A percentile compares a stretch with the other conserved stretches of the same genome.
These are phyloP conservation scores for Bipolaris bicolor DNA, from an alignment of 2,329 filamentous ascomycete species.

Conservation along the genomic window DNA sequence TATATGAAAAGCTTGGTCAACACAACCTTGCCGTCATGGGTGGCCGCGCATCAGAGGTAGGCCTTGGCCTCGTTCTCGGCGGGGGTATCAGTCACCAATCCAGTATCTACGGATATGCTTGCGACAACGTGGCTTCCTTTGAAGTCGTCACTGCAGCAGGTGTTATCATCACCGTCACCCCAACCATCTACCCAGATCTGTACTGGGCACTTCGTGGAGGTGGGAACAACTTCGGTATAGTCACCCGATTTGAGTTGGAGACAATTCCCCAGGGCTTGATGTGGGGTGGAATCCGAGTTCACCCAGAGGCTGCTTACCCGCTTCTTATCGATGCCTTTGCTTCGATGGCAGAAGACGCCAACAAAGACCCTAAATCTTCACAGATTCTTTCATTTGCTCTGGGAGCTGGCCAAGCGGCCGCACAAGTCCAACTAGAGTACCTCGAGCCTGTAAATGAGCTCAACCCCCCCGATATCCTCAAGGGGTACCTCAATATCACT, in stretches of 20 bases:
- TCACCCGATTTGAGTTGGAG: conserved; percentile 35
- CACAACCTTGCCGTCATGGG: conserved; percentile 37
- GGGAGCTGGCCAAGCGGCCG: conserved; percentile 21
- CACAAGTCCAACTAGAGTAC: conserved; percentile 27
- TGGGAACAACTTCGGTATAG: conserved; percentile 42
- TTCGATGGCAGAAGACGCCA: conserved; percentile 18
- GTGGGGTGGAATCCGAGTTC: conserved; percentile 20
- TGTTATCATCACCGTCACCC: conserved; percentile 39
- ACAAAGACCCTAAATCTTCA: conserved; percentile 31
- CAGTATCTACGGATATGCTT: conserved; percentile 28
- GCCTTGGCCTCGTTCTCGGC: conserved; percentile 41
- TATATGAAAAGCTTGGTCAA: conserved; percentile 38
- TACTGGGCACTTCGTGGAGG: conserved; percentile 47
- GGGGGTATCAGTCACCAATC: conserved; percentile 32
- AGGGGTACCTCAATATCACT: conserved; percentile 28
- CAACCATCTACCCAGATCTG: conserved; percentile 42
- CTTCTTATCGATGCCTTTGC: conserved; percentile 9
- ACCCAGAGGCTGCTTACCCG: conserved; percentile 10
- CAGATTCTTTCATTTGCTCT: conserved; percentile 23
- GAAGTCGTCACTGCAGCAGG: conserved; percentile 48
- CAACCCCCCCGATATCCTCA: conserved; percentile 27
- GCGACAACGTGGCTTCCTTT: conserved; percentile 40
- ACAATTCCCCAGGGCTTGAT: conserved; percentile 12
- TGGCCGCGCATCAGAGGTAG: conserved; percentile 40
- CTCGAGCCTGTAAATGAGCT: conserved; percentile 25